Evolutionary conservation across 73 alveolate species (phyloP).

Genomic region (Paramecium caudatum): DNA sequence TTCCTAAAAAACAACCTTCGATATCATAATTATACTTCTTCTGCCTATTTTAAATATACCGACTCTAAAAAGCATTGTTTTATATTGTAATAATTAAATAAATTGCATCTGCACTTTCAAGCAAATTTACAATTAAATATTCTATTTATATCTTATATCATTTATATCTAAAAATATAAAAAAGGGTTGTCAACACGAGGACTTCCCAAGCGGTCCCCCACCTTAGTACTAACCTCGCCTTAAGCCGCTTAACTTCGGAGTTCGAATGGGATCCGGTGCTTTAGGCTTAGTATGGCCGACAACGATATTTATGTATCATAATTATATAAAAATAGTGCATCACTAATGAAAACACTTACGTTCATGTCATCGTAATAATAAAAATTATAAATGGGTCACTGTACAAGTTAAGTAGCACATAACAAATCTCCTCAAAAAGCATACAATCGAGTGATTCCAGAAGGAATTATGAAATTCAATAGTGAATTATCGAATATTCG

Average conservation of each 20-base stretch:
- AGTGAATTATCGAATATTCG: constrained; percentile 36
- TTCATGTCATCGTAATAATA: too few relatives aligned
- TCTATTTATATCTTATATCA: too few relatives aligned
- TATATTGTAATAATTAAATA: too few relatives aligned
- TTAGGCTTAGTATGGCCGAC: constrained; percentile 99
- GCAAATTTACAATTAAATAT: too few relatives aligned
- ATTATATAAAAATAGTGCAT: too few relatives aligned
- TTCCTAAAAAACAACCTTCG: too few relatives aligned
- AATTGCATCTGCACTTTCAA: too few relatives aligned
- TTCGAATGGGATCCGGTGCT: constrained; percentile 99
- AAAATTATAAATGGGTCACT: constrained; percentile 32
- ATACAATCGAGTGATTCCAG: neutral
- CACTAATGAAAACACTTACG: too few relatives aligned
- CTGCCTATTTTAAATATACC: too few relatives aligned
- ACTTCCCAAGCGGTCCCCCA: constrained; percentile 99
- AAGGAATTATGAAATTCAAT: constrained; percentile 46
- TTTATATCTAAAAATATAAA: too few relatives aligned
- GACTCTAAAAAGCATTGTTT: too few relatives aligned
- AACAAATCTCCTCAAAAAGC: constrained; percentile 34
- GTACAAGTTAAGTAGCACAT: constrained; percentile 27
- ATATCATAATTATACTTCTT: too few relatives aligned
- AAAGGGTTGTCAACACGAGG: constrained; percentile 94
- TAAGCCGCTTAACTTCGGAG: constrained; percentile 99
- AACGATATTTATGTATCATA: constrained; percentile 84
- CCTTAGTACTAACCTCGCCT: constrained; percentile 99